Conservation (phyloP, 352 stramenopile species). For the Phytopythium chamaehyphon region DNA sequence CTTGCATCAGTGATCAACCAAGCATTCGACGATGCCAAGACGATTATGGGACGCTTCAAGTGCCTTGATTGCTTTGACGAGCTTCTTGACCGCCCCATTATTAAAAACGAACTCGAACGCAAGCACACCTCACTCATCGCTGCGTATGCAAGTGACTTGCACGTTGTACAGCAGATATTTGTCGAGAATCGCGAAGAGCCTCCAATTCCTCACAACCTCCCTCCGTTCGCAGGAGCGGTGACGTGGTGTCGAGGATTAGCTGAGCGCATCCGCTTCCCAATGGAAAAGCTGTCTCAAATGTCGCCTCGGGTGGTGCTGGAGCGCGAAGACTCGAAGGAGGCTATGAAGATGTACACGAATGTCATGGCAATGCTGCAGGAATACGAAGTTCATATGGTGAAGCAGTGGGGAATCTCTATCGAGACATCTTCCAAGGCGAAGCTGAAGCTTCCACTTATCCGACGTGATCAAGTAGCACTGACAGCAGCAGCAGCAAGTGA, state of each 20-base stretch:
- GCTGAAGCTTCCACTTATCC: slow-evolving; percentile 85
- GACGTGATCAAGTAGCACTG: slow-evolving; percentile 28
- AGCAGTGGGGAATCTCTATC: slow-evolving; percentile 77
- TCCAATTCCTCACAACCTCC: slow-evolving; percentile 87
- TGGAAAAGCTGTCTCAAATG: slow-evolving; percentile 85
- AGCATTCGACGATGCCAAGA: slow-evolving; percentile 91
- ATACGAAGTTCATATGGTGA: slow-evolving; percentile 79
- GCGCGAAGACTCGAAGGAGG: slow-evolving; percentile 86
- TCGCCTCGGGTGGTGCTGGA: slow-evolving; percentile 78
- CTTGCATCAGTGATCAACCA: slow-evolving; percentile 89
- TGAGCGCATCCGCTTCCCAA: slow-evolving; percentile 86
- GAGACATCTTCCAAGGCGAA: slow-evolving; percentile 81
- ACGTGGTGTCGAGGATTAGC: slow-evolving; percentile 86
- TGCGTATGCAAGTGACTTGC: slow-evolving; percentile 78
- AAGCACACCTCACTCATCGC: slow-evolving; percentile 82
- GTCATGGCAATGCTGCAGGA: slow-evolving; percentile 81
- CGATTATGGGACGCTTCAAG: slow-evolving; percentile 83
- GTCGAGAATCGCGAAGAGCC: slow-evolving; percentile 81
- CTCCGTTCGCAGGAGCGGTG: slow-evolving; percentile 88
- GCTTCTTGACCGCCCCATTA: slow-evolving; percentile 76
- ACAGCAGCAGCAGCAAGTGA: background rate
- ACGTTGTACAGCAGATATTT: slow-evolving; percentile 88
- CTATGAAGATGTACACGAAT: slow-evolving; percentile 89
- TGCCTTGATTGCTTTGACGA: slow-evolving; percentile 91
- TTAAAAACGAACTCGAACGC: slow-evolving; percentile 87